Evolutionary conservation across 805 yeast genomes (phyloP), one percentile per base, ranked within the genome.

Genomic region (Monosporozyma servazzii): DNA sequence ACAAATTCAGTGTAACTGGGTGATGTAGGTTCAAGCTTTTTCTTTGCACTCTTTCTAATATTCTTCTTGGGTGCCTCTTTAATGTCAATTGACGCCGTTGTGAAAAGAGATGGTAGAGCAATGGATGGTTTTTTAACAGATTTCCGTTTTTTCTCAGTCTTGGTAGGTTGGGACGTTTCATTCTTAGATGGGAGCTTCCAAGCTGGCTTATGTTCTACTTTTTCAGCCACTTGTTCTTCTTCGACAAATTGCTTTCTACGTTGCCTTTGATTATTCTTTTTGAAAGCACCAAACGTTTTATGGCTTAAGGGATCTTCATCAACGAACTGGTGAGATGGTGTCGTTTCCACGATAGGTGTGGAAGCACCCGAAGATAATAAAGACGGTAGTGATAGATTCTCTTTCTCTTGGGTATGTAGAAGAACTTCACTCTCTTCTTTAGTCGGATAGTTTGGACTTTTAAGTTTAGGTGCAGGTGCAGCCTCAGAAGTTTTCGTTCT

Each of bases 221-320:
- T 43, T 4, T 27, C 23, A 13, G 42, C 47, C 10, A 48, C 42
- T 2, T 41, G 45, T 15, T 46, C 48, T n/a, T 48, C 54, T 18
- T 29, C 11, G 4, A 33, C 33, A 11, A 45, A 25, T 11, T 52
- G 49, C 37, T 60, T 56, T 37, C 53, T 55, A 33, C 68, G 58
- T 49, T 64, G 61, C 41, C 61, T 65, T 45, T 65, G 69, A 10
- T 65, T 55, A 41, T 55, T 48, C 41, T 65, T 65, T 51, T 61
- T 65, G 46, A 64, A 61, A 13, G 56, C 23, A 11, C 56, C 58
- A 5, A 46, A 49, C 8, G 55, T 47, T 39, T 58, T 62, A 20
- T 47, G 39, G 25, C 40, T 49, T 10, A 51, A n/a, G 3, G 37
- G 18, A 30, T 48, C 50, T 20, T 52, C 54, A 20, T 41, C 29